Percentiles rank a stretch among this genome's conserved stretches.
Evolutionary conservation across 352 stramenopile species (phyloP).

Genomic region (Thraustochytrium striatum): DNA sequence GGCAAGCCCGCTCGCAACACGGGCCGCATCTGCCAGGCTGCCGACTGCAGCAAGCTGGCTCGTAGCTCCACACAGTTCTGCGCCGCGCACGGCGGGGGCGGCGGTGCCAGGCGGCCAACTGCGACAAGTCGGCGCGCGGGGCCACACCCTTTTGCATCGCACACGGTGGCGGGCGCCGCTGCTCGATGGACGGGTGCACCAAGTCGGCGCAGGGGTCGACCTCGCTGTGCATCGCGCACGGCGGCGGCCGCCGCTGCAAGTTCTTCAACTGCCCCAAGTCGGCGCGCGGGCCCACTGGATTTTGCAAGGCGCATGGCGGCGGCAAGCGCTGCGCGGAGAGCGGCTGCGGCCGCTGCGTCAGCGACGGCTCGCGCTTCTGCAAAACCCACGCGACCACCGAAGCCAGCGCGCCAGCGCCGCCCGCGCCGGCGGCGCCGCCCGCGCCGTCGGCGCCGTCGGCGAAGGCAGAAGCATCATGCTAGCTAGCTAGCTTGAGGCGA

Average conservation of each 20-base stretch:
- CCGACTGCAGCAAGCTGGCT: background rate
- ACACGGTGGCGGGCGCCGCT: slow-evolving; percentile 70
- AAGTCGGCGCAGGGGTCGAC: slow-evolving; percentile 67
- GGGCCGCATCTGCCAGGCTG: background rate
- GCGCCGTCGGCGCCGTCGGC: no score
- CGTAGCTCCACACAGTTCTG: slow-evolving; percentile 60
- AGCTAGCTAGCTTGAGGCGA: background rate
- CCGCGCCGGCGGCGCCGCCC: no score
- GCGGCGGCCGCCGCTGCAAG: slow-evolving; percentile 72
- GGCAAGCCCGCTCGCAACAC: no score
- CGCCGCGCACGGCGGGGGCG: slow-evolving; percentile 77
- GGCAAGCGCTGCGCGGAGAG: slow-evolving; percentile 64
- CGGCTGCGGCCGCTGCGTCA: slow-evolving; percentile 56
- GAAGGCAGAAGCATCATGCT: background rate
- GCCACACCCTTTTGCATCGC: slow-evolving; percentile 63
- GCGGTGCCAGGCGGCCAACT: slow-evolving; percentile 71
- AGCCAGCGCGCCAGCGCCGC: no score
- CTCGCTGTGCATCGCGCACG: slow-evolving; percentile 70
- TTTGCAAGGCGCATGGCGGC: slow-evolving; percentile 21
- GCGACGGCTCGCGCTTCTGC: slow-evolving; percentile 62
- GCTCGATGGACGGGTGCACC: slow-evolving; percentile 62
- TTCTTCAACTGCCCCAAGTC: slow-evolving; percentile 61
- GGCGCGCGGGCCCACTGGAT: slow-evolving; percentile 57
- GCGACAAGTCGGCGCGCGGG: slow-evolving; percentile 74
- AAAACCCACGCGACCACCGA: slow-evolving; percentile 79